Percentiles rank a stretch among this genome's conserved stretches.
Conservation (phyloP, 371 early-diverging fungal genomes). For the Choanephora cucurbitarum region DNA sequence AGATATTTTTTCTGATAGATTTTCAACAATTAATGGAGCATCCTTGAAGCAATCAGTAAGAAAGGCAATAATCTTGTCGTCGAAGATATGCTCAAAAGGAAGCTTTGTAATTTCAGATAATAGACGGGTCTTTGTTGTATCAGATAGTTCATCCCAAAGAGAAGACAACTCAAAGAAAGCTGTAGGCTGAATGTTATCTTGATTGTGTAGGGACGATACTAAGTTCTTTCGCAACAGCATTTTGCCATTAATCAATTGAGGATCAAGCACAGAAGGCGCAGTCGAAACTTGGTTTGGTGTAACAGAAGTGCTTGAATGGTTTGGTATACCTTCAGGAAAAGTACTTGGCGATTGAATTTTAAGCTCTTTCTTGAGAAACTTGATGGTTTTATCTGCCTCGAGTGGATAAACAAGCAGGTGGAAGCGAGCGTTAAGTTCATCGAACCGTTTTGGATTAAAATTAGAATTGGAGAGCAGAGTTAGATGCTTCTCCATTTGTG, state of each 20-base stretch:
- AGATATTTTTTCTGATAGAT: neutral
- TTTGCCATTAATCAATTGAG: slow-evolving; percentile 10
- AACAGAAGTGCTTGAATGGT: neutral
- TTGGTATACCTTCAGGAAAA: neutral
- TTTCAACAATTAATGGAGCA: too few relatives aligned
- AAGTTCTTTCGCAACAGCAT: slow-evolving; percentile 10
- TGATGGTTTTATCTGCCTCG: slow-evolving; percentile 15
- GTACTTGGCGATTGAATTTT: slow-evolving; percentile 9
- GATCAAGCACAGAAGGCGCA: slow-evolving; percentile 13
- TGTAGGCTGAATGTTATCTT: slow-evolving; percentile 5
- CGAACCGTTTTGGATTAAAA: neutral
- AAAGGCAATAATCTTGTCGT: slow-evolving; percentile 1
- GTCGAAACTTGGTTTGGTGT: slow-evolving; percentile 1
- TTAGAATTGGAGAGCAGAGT: neutral
- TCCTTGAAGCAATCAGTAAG: too few relatives aligned
- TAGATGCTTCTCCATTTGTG: slow-evolving; percentile 19
- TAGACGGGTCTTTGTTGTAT: neutral
- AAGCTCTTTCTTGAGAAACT: slow-evolving; percentile 29
- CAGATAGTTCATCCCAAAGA: neutral
- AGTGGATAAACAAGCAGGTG: slow-evolving; percentile 37
- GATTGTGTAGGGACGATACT: neutral
- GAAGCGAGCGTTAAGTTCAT: slow-evolving; percentile 33
- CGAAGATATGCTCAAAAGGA: slow-evolving; percentile 16
- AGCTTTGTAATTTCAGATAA: slow-evolving; percentile 4
- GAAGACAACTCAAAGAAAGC: slow-evolving; percentile 13